Base-by-base conservation (phyloP, 805 yeast species). In the Wickerhamiella brachini region DNA sequence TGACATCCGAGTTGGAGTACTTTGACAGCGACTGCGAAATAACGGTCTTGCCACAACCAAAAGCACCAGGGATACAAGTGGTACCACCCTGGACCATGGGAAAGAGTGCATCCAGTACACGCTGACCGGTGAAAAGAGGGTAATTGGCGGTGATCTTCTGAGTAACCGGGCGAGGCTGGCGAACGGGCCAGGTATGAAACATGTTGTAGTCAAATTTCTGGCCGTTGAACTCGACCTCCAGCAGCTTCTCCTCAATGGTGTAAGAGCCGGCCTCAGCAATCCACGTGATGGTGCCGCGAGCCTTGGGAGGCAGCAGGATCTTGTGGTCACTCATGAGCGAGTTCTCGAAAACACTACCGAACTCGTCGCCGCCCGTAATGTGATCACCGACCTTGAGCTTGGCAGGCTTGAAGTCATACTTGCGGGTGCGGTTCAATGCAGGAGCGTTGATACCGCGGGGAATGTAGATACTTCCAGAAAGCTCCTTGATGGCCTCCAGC, bases 21-120 rank as follows among this genome's bases (percentile, higher is more conserved):
- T 93, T 93, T 57, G 97, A 90, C 67, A 93, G 76, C 1, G 97
- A 87, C 74, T 90, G 98, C 26, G 98, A 90, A 67, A 90, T 90
- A 63, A 90, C 98, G 12, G 98, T 90, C 69, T 89, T 93, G 71
- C 99, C 99, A 72, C 97, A 93, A 57, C 99, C 99, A 63, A 93
- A 93, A 57, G 99, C 99, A 73, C 99, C 99, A 46, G 99, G 99
- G 68, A 93, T 93, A 83, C 98, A 94, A 37, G 99, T 93, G 41
- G 99, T 93, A 75, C 99, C 99, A 74, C 99, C 99, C 76, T 93
- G 98, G 62, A 93, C 99, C 80, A 95, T 85, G 47, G 99, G 99
- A 78, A 93, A 93, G 58, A 93, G 78, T 29, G 98, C 83, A 71
- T 93, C 99, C 69, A 93, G 76, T 49, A 93, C 99, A 78, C 99